Conservation (phyloP, 352 stramenopile genomes). For the Globisporangium rhizosaccharum region DNA sequence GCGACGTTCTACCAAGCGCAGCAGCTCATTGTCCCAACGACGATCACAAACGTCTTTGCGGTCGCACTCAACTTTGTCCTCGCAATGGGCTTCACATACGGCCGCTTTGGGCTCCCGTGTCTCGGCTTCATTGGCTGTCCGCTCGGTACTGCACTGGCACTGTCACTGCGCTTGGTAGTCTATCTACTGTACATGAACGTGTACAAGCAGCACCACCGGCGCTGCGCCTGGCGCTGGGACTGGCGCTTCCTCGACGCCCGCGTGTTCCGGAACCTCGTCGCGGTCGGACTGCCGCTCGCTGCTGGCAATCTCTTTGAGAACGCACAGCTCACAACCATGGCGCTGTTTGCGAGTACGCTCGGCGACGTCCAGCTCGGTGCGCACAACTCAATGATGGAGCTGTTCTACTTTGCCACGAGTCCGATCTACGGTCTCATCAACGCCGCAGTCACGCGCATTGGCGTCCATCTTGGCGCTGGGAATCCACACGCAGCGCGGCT, state of each 20-base stretch:
- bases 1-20: conserved; percentile 79
- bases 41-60: conserved; percentile 46
- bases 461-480: conserved; percentile 50
- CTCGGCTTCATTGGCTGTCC: conserved; percentile 78
- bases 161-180: conserved; percentile 39
- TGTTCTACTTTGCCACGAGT: conserved; percentile 78
- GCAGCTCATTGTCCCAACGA: conserved; percentile 70
- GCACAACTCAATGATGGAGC: conserved; percentile 83
- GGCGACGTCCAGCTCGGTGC: conserved; percentile 67
- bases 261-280: conserved; percentile 41
- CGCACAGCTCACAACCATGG: conserved; percentile 72
- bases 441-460: conserved; percentile 58
- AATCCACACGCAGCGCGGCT: conserved; percentile 34
- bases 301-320: conserved; percentile 75
- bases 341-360: conserved; percentile 64
- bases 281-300: conserved; percentile 47
- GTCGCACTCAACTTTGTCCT: conserved; percentile 62
- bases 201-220: conserved; percentile 44
- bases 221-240: conserved; percentile 49
- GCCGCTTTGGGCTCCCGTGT: conserved; percentile 41
- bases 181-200: conserved; percentile 72
- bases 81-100: conserved; percentile 63
- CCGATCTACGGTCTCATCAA: conserved; percentile 69
- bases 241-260: conserved; percentile 38
- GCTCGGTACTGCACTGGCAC: conserved; percentile 54